These are phyloP conservation scores for Mycena rebaudengoi DNA, from an alignment of 768 basidiomycete genomes.

Conservation along the genomic window DNA sequence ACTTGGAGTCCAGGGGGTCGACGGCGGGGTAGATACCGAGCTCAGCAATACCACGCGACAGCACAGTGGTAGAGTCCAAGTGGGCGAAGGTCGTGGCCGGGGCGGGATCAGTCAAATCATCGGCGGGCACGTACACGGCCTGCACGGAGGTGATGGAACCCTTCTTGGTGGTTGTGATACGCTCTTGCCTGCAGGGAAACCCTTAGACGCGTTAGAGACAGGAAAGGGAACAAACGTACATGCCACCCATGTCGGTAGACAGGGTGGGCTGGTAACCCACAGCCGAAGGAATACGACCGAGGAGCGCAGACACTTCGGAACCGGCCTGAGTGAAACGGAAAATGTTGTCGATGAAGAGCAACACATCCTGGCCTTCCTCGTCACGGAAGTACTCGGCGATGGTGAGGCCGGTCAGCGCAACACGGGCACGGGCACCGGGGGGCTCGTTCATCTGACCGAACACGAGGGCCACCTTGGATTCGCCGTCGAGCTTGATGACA, in stretches of 20 bases:
- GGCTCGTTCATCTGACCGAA: slow-evolving; percentile 99
- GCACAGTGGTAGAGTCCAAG: slow-evolving; percentile 99
- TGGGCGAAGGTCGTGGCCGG: slow-evolving; percentile 99
- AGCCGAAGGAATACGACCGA: slow-evolving; percentile 99
- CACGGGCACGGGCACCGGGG: slow-evolving; percentile 99
- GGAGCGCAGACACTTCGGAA: slow-evolving; percentile 99
- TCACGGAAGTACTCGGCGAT: slow-evolving; percentile 99
- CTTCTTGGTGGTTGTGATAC: slow-evolving; percentile 99
- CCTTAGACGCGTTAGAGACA: slow-evolving; percentile 12
- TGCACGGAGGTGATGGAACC: slow-evolving; percentile 99
- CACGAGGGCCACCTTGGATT: slow-evolving; percentile 99
- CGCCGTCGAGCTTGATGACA: slow-evolving; percentile 99
- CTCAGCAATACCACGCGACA: slow-evolving; percentile 99
- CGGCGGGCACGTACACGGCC: slow-evolving; percentile 99
- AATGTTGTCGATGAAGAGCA: slow-evolving; percentile 99
- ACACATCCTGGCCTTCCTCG: slow-evolving; percentile 99
- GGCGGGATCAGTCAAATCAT: slow-evolving; percentile 99
- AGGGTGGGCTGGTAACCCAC: slow-evolving; percentile 99
- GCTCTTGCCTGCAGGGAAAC: slow-evolving; percentile 81
- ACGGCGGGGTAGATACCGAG: slow-evolving; percentile 99
- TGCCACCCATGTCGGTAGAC: slow-evolving; percentile 99
- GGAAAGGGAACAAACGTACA: slow-evolving; percentile 62
- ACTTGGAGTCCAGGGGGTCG: slow-evolving; percentile 99
- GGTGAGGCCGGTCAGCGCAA: slow-evolving; percentile 98
- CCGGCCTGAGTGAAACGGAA: slow-evolving; percentile 99